Conservation (phyloP, 169 alveolate species). For the Plasmodium vinckei region DNA sequence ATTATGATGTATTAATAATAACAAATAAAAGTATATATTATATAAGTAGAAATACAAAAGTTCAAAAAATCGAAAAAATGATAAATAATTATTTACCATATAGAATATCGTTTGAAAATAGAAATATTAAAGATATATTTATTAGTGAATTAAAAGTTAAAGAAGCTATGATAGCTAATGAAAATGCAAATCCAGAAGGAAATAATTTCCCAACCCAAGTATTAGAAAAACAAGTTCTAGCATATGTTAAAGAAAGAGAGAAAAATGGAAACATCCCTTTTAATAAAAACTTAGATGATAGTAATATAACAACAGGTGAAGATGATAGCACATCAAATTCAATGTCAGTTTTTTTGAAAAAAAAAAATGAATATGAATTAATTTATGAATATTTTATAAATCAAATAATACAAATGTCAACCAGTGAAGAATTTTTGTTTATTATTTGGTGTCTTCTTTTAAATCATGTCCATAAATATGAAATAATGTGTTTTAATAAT, state of each 20-base stretch:
- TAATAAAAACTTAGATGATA: background rate
- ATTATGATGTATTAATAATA: conserved; percentile 46
- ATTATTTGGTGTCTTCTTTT: conserved; percentile 55
- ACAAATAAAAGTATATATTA: conserved; percentile 54
- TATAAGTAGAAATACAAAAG: conserved; percentile 49
- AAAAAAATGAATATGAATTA: conserved; percentile 23
- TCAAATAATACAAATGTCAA: conserved; percentile 25
- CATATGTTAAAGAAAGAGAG: too few relatives aligned
- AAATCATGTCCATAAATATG: conserved; percentile 50
- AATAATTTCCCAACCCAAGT: too few relatives aligned
- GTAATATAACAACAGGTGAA: background rate
- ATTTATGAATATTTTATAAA: conserved; percentile 40
- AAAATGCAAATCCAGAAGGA: background rate
- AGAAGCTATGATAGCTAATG: background rate
- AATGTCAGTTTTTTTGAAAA: background rate
- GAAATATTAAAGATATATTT: conserved; percentile 35
- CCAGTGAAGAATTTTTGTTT: conserved; percentile 55
- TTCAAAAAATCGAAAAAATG: conserved; percentile 63
- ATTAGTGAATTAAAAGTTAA: conserved; percentile 13
- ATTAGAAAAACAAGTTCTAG: too few relatives aligned
- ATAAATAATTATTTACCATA: conserved; percentile 34
- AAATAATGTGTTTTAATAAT: conserved; percentile 43
- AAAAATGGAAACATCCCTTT: too few relatives aligned
- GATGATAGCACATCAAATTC: background rate
- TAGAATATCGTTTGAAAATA: conserved; percentile 19